A percentile compares a stretch with the other conserved stretches of the same genome.
phyloP scores from a whole-genome alignment of 208 protist genomes.

The Perkinsela sp. region DNA sequence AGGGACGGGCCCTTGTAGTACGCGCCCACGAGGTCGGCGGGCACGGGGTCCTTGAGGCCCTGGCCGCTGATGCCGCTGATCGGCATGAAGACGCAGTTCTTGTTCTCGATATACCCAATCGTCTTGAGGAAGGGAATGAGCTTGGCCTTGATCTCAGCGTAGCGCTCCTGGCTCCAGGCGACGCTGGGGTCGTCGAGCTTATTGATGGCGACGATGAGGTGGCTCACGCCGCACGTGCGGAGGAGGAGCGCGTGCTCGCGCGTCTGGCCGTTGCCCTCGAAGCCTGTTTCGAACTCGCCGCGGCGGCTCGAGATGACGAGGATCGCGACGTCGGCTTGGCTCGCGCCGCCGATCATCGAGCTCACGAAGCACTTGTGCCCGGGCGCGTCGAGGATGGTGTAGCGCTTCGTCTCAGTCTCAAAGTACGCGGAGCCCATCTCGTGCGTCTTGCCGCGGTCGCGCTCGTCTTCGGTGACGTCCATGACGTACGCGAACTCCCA shows the following conservation, averaged over 20 bases:
- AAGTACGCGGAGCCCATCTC: conserved; percentile 86
- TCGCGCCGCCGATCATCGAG: conserved; percentile 93
- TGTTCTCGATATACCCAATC: conserved; percentile 66
- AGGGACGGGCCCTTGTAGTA: conserved; percentile 71
- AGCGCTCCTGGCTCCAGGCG: conserved; percentile 73
- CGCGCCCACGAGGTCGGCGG: conserved; percentile 23
- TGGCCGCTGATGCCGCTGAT: conserved; percentile 71
- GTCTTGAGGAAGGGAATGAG: conserved; percentile 78
- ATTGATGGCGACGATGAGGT: conserved; percentile 91
- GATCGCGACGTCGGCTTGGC: conserved; percentile 90
- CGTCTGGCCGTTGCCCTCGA: conserved; percentile 93
- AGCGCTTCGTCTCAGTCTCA: conserved; percentile 75
- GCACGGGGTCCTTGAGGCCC: conserved; percentile 65
- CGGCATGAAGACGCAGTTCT: conserved; percentile 80
- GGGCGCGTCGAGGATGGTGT: conserved; percentile 94
- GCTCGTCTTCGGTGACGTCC: conserved; percentile 92
- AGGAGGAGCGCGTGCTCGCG: conserved; percentile 93
- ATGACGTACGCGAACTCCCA: conserved; percentile 92
- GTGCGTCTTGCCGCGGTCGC: conserved; percentile 90
- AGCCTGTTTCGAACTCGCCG: conserved; percentile 95
- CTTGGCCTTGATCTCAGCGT: conserved; percentile 75
- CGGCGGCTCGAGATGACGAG: conserved; percentile 92
- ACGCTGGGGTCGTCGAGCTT: conserved; percentile 96
- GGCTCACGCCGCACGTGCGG: conserved; percentile 85
- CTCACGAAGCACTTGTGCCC: conserved; percentile 94